phyloP scores from a whole-genome alignment of 2,329 filamentous ascomycete genomes.

The Hypoxylon sp. region DNA sequence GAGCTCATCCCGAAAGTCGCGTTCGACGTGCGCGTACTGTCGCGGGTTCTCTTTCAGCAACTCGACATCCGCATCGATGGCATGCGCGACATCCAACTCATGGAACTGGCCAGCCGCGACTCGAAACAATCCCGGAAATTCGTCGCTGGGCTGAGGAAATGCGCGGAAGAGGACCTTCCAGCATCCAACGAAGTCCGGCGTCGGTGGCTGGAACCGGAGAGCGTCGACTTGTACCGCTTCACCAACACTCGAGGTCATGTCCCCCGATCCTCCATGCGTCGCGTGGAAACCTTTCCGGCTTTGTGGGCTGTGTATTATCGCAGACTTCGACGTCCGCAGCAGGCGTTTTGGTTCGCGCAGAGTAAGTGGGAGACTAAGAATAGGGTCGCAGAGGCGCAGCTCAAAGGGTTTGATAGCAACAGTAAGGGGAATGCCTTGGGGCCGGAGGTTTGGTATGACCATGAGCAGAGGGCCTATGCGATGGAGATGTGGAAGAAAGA shows the following conservation, averaged over 20 bases:
- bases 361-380: conserved; percentile 1
- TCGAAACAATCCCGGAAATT: conserved; percentile 37
- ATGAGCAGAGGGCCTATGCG: not conserved
- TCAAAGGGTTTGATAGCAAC: not conserved
- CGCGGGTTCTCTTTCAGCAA: conserved; percentile 60
- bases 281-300: conserved; percentile 11
- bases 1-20: conserved; percentile 57
- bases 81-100: conserved; percentile 63
- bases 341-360: conserved; percentile 7
- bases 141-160: conserved; percentile 50
- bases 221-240: not conserved
- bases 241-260: not conserved
- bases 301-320: conserved; percentile 9
- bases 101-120: conserved; percentile 55
- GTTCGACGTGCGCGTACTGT: conserved; percentile 67
- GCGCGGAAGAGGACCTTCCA: conserved; percentile 39
- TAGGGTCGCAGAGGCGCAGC: conserved; percentile 5
- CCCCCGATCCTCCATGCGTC: conserved; percentile 4
- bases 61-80: conserved; percentile 54
- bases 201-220: conserved; percentile 1
- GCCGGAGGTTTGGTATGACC: conserved; percentile 4
- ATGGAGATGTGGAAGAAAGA: conserved; percentile 6
- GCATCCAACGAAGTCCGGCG: not conserved
- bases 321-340: conserved; percentile 2
- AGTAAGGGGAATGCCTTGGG: conserved; percentile 4